These are phyloP conservation scores for Cyclotella choctawhatcheeana DNA, from an alignment of 108 stramenopile species.

Conservation along the genomic window DNA sequence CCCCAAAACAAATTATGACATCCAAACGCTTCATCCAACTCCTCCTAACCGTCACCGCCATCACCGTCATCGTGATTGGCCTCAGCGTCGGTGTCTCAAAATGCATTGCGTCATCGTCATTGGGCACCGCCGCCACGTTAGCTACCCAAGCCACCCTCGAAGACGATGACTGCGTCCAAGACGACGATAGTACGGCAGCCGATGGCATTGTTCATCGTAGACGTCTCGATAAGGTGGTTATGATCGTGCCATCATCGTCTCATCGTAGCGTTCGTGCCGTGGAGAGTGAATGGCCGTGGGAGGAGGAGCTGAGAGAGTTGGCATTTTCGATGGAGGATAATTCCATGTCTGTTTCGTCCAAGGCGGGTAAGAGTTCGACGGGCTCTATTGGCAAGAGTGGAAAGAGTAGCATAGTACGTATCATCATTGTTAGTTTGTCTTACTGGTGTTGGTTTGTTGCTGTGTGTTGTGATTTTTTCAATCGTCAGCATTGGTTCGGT, in stretches of 20 bases:
- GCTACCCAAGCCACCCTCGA: background rate
- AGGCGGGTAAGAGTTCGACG: background rate
- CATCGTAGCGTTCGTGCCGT: background rate
- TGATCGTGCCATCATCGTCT: too few species aligned
- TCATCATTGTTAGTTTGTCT: background rate
- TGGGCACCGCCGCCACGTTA: background rate
- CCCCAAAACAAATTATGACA: slow-evolving; percentile 15
- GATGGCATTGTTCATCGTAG: slow-evolving; percentile 1
- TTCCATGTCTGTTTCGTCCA: slow-evolving; percentile 2
- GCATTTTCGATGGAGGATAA: background rate
- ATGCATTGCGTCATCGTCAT: slow-evolving; percentile 7
- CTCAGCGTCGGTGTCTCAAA: slow-evolving; percentile 5
- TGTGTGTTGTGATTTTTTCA: background rate
- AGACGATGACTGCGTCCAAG: background rate
- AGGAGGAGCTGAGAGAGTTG: background rate
- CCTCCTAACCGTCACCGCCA: slow-evolving; percentile 1
- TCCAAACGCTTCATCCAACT: slow-evolving; percentile 8
- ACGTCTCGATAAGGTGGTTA: background rate
- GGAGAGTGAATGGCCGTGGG: slow-evolving; percentile 13
- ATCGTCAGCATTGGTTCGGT: too few species aligned
- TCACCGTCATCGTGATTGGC: slow-evolving; percentile 10
- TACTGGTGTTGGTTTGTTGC: too few species aligned
- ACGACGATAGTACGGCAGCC: background rate
- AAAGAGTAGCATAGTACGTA: background rate
- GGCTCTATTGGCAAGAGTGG: background rate